Percentiles rank a stretch among this genome's conserved stretches.
phyloP scores from a whole-genome alignment of 371 early-diverging fungal species.

The Funneliformis caledonium region DNA sequence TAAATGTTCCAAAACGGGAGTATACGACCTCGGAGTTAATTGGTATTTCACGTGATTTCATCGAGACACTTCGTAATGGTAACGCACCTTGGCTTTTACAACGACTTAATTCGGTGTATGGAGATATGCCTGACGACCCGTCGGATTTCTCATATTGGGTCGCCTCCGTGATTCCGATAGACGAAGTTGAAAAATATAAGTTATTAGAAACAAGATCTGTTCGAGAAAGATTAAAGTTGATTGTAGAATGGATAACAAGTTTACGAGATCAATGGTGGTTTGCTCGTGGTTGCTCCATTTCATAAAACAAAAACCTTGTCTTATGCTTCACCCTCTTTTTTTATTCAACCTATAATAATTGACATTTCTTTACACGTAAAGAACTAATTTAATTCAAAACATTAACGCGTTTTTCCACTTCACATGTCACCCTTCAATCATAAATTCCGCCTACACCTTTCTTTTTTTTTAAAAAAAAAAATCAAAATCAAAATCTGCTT shows the following conservation, averaged over 20 bases:
- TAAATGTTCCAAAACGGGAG: constrained; percentile 24
- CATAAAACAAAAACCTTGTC: background rate
- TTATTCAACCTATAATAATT: too few relatives aligned
- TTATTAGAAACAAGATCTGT: constrained; percentile 49
- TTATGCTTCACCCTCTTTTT: too few relatives aligned
- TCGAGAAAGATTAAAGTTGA: constrained; percentile 51
- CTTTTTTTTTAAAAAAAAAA: too few relatives aligned
- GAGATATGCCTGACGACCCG: constrained; percentile 53
- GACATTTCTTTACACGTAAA: too few relatives aligned
- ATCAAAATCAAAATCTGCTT: too few relatives aligned
- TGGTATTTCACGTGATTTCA: constrained; percentile 45
- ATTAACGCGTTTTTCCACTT: too few relatives aligned
- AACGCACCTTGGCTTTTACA: constrained; percentile 47
- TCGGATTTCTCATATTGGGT: constrained; percentile 63
- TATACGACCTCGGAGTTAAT: constrained; percentile 44
- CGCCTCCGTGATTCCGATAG: constrained; percentile 59
- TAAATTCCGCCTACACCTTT: too few relatives aligned
- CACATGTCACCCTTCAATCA: too few relatives aligned
- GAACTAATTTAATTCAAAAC: too few relatives aligned
- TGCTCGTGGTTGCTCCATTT: constrained; percentile 38
- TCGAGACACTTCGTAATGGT: constrained; percentile 45
- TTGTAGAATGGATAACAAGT: constrained; percentile 54
- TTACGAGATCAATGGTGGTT: constrained; percentile 43
- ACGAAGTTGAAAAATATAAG: constrained; percentile 52
- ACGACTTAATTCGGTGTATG: constrained; percentile 50